phyloP scores from a whole-genome alignment of 345 rosid species.

The Syzygium jambos region DNA sequence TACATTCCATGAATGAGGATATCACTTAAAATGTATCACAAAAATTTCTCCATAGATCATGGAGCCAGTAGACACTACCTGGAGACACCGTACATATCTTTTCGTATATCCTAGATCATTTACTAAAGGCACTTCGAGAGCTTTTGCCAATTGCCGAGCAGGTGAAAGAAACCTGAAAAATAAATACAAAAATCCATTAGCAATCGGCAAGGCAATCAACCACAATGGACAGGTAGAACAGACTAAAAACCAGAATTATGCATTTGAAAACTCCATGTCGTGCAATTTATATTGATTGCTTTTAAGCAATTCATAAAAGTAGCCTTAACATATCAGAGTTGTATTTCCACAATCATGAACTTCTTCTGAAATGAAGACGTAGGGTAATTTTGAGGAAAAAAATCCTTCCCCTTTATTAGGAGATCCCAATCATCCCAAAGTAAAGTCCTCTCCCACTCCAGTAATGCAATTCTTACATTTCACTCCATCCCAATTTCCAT shows the following conservation, averaged over 20 bases:
- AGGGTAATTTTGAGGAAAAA: background rate
- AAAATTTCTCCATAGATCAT: background rate
- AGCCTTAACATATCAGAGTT: background rate
- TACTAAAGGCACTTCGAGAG: constrained; percentile 93
- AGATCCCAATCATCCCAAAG: background rate
- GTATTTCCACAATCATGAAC: background rate
- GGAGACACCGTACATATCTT: constrained; percentile 97
- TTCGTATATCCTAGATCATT: constrained; percentile 98
- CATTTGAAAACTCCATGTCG: background rate
- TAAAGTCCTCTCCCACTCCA: background rate
- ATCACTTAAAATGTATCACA: background rate
- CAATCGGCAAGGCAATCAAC: constrained; percentile 2
- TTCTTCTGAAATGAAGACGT: background rate
- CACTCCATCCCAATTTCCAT: background rate
- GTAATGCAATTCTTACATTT: background rate
- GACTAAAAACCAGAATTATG: background rate
- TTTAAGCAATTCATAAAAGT: background rate
- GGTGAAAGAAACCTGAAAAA: constrained; percentile 79
- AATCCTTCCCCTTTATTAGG: background rate
- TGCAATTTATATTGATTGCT: background rate
- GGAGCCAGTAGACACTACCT: constrained; percentile 36
- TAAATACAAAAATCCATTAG: background rate
- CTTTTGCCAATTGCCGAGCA: constrained; percentile 95
- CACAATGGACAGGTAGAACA: background rate
- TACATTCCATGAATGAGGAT: background rate